Percentiles rank a stretch among this genome's conserved stretches.
phyloP scores from a whole-genome alignment of 139 green algal genomes.

The Edaphochlamys debaryana region DNA sequence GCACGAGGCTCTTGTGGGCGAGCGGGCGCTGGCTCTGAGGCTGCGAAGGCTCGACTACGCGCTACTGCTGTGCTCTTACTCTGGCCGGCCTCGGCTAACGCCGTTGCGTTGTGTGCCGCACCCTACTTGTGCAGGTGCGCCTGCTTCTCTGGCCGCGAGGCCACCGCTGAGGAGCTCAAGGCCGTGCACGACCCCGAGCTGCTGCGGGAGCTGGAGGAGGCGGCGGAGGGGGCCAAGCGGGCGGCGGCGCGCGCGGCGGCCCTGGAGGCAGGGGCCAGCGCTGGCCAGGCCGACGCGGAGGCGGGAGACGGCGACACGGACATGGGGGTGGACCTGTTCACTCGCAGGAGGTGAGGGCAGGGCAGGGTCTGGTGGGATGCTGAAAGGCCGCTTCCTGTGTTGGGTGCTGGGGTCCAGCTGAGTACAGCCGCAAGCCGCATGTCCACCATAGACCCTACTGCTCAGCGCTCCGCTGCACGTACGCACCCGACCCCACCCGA shows the following conservation, averaged over 20 bases:
- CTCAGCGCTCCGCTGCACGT: no score
- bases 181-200: constrained; percentile 71
- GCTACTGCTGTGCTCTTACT: no score
- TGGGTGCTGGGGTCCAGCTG: no score
- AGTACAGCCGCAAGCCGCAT: no score
- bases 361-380: neutral
- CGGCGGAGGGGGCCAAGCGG: neutral
- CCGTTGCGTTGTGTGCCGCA: neutral
- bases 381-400: no score
- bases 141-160: constrained; percentile 54
- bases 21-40: no score
- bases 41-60: no score
- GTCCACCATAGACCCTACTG: no score
- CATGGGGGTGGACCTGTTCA: neutral
- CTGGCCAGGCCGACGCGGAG: neutral
- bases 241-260: neutral
- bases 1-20: no score
- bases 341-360: neutral
- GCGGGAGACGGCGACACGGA: constrained; percentile 23
- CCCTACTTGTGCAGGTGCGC: constrained; percentile 56
- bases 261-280: neutral
- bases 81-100: no score
- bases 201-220: constrained; percentile 48
- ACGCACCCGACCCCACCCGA: no score
- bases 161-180: constrained; percentile 65